Base-by-base conservation (phyloP, 1,284 basidiomycete species). In the Volvariella surrecta region DNA sequence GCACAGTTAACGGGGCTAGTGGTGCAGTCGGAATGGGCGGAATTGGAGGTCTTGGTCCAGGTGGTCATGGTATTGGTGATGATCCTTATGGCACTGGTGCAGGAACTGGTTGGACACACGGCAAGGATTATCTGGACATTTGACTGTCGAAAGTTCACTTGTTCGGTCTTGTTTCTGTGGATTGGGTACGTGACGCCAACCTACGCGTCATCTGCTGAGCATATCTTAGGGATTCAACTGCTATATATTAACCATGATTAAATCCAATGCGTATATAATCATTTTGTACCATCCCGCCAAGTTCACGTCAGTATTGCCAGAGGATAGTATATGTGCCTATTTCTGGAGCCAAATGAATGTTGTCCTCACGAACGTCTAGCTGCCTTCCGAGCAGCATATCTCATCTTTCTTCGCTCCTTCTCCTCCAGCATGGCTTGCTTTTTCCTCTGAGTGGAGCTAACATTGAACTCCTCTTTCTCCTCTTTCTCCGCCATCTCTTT, bases 381-480 rank as follows among this genome's bases (percentile, higher is more conserved):
- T 11, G 11, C 20, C 40, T 18, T 39, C 41, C 51, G 50, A 32
- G 49, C 53, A 19, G 50, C 31, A 42, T 58, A 48, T 50, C 57
- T 66, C 37, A 56, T 47, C 49, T 59, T 59, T 40, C 63, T 55
- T 47, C 50, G 64, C 52, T 55, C 61, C 50, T 72, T 70, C 56
- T 73, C 70, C 54, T 77, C 74, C 50, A 69, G 62, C 50, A 74
- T 61, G 47, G 63, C 61, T 50, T 64, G 64, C 59, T 86, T 89
- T 63, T 76, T 83, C 55, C 74, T 66, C 64, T 87, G 86, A 8
- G 82, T 87, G 40, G 67, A 60, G 53, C 85, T 88, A 35, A 86
- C 57, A 41, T 73, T 73, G 16, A 60, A 69, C 21, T 79, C 80
- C 6, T 65, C 69, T 32, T 55, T 58, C 45, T 79, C 75, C 50